Base-by-base conservation (phyloP, 1,284 basidiomycete species). In the Cystobasidium slooffiae region DNA sequence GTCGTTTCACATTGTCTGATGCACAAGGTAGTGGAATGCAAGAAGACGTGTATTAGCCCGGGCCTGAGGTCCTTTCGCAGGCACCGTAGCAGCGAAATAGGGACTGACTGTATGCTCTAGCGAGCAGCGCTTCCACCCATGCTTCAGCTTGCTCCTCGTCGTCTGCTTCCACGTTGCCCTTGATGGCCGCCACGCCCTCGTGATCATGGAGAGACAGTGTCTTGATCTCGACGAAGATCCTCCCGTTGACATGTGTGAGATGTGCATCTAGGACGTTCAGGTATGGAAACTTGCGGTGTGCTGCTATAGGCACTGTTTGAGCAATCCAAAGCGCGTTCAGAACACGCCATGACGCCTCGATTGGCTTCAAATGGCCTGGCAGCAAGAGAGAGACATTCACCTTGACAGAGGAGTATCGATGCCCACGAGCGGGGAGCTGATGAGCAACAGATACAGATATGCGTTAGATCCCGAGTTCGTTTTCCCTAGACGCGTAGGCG, bases 401-500 rank as follows among this genome's bases (percentile, higher is more conserved):
- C 70, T 66, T 73, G 70, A 59, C 70, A 73, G 22, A 73, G 55
- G 16, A 73, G 39, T 18, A 51, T 31, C n/a, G 62, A 65, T 9
- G 20, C 55, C 70, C 70, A 73, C 4, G 70, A 73, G 10, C 70
- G 49, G 16, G 61, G 59, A 53, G 63, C 70, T 66, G 52, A n/a
- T n/a, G 22, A 55, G 14, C 20, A 41, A n/a, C 18, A 62, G 20
- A n/a, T 37, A 46, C 18, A 56, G 14, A 43, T 9, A 12, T n/a
- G 41, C 31, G 43, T 58, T 41, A 59, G 53, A 16, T 22, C 22
- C 12, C 18, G 43, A 41, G 14, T 39, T 18, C 14, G 44, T 47
- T 10, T 7, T 18, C 16, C 16, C 18, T 31, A 7, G 18, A 18
- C 24, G 24, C 20, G 10, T 41, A 46, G 6, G 20, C 16, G 10